A percentile compares a stretch with the other conserved stretches of the same genome.
Evolutionary conservation across 2,329 filamentous ascomycete genomes (phyloP).

Genomic region (Coniochaeta sp.): DNA sequence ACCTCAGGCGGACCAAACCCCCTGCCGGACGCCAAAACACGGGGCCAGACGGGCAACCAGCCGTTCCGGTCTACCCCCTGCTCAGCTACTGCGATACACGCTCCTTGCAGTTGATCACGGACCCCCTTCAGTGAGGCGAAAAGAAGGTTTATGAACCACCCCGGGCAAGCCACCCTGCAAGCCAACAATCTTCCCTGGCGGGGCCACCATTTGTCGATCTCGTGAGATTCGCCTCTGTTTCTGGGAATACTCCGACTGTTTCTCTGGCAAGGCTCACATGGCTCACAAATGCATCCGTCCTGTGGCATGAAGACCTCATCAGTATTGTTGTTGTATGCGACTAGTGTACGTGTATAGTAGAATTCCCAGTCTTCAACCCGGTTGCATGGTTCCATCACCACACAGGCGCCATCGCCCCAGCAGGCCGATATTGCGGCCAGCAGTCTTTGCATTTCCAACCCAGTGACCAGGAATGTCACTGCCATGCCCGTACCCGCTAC

Average conservation of each 20-base stretch:
- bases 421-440: not conserved
- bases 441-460: not conserved
- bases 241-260: conserved; percentile 15
- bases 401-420: too few relatives aligned
- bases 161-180: conserved; percentile 1
- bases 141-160: not conserved
- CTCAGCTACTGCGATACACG: conserved; percentile 1
- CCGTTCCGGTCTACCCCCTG: conserved; percentile 14
- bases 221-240: conserved; percentile 21
- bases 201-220: conserved; percentile 12
- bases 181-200: conserved; percentile 3
- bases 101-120: conserved; percentile 18
- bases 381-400: too few relatives aligned
- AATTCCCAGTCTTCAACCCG: too few relatives aligned
- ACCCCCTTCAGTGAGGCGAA: conserved; percentile 8
- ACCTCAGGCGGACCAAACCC: conserved; percentile 3
- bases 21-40: conserved; percentile 16
- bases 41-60: conserved; percentile 14
- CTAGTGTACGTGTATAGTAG: too few relatives aligned
- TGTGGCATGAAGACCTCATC: not conserved
- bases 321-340: not conserved
- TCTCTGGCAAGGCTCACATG: conserved; percentile 3
- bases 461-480: not conserved
- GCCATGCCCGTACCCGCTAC: not conserved
- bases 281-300: not conserved